These are phyloP conservation scores for Daldinia grandis DNA, from an alignment of 495 filamentous ascomycete genomes.

Conservation along the genomic window DNA sequence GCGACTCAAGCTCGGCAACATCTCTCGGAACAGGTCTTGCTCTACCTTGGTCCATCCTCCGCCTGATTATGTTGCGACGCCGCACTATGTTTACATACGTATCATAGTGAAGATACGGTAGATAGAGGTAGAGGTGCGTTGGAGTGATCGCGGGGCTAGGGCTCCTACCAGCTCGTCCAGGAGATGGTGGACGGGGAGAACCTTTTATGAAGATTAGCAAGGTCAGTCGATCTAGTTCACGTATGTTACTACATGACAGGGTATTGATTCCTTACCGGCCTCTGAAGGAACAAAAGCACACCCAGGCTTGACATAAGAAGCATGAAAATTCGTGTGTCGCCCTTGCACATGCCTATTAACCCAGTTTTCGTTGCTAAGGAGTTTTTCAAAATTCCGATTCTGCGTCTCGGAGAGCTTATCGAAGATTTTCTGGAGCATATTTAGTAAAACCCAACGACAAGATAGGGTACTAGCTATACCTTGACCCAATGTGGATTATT, in stretches of 20 bases:
- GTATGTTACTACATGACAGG: conserved; percentile 11
- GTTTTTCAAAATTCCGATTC: conserved; percentile 49
- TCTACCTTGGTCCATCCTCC: conserved; percentile 63
- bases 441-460: conserved; percentile 38
- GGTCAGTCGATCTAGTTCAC: conserved; percentile 36
- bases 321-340: conserved; percentile 55
- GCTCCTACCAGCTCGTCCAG: conserved; percentile 40
- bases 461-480: conserved; percentile 33
- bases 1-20: conserved; percentile 60
- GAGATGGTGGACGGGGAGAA: conserved; percentile 38
- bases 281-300: conserved; percentile 59
- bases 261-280: conserved; percentile 50
- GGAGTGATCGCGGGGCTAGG: conserved; percentile 52
- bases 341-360: conserved; percentile 55
- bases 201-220: conserved; percentile 33
- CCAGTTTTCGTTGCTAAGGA: conserved; percentile 63
- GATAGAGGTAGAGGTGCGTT: conserved; percentile 54
- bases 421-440: conserved; percentile 48
- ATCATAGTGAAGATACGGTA: conserved; percentile 71
- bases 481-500: conserved; percentile 74
- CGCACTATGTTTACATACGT: conserved; percentile 67
- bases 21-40: conserved; percentile 64
- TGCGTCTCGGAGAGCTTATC: conserved; percentile 48
- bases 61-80: conserved; percentile 65
- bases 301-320: conserved; percentile 55